A percentile compares a stretch with the other conserved stretches of the same genome.
Evolutionary conservation across 2,329 filamentous ascomycete genomes (phyloP).

Genomic region (Beauveria bassiana): DNA sequence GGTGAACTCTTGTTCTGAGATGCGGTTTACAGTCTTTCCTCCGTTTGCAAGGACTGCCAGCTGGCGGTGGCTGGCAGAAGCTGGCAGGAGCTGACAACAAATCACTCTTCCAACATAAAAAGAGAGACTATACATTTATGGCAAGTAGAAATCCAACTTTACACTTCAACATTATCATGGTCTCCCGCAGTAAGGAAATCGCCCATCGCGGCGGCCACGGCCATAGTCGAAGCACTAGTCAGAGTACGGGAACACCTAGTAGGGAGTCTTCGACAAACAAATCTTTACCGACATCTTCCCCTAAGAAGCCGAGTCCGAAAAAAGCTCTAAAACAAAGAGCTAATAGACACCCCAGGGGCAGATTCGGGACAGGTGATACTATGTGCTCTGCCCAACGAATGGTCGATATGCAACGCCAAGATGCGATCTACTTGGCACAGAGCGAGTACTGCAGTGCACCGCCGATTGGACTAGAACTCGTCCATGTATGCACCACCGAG

Average conservation of each 20-base stretch:
- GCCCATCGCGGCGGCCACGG: neutral
- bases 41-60: conserved; percentile 16
- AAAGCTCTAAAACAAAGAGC: neutral
- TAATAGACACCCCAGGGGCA: neutral
- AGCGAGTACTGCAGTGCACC: neutral
- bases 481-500: neutral
- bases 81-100: neutral
- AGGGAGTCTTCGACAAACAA: neutral
- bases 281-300: neutral
- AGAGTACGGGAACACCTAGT: neutral
- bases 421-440: conserved; percentile 16
- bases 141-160: neutral
- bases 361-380: neutral
- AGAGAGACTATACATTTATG: neutral
- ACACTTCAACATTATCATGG: neutral
- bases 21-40: neutral
- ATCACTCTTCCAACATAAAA: neutral
- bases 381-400: neutral
- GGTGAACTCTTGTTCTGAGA: neutral
- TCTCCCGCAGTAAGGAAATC: neutral
- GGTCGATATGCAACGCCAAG: conserved; percentile 12
- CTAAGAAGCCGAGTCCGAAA: neutral
- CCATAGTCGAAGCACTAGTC: neutral
- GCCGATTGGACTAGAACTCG: conserved; percentile 7
- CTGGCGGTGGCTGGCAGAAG: neutral